Percentiles rank a stretch among this genome's conserved stretches.
Conservation (phyloP, 192 early-diverging fungal genomes). For the Glomus cerebriforme region DNA sequence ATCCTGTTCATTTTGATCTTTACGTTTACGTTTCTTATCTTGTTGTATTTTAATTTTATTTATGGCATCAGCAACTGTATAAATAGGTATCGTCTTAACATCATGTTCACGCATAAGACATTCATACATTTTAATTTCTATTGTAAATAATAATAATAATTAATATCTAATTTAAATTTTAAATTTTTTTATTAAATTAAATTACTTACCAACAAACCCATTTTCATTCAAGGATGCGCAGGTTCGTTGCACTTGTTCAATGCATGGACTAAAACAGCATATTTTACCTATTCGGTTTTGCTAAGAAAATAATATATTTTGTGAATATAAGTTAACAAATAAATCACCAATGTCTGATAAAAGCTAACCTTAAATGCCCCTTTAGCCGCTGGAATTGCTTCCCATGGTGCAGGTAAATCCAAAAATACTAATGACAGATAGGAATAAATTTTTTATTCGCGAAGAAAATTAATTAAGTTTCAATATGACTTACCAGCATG, state of each 20-base stretch:
- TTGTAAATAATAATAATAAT: constrained; percentile 9
- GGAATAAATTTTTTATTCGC: background rate
- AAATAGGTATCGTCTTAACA: constrained; percentile 59
- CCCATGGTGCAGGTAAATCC: constrained; percentile 97
- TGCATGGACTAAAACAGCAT: constrained; percentile 94
- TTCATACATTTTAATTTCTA: constrained; percentile 79
- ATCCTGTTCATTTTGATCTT: constrained; percentile 33
- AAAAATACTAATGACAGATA: constrained; percentile 73
- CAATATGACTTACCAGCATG: constrained; percentile 60
- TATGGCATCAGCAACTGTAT: constrained; percentile 68
- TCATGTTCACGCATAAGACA: constrained; percentile 83
- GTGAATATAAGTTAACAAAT: background rate
- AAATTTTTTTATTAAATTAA: background rate
- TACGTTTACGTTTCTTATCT: constrained; percentile 48
- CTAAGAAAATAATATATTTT: background rate
- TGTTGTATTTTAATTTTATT: constrained; percentile 41
- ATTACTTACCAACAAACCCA: constrained; percentile 75
- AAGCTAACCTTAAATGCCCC: constrained; percentile 66
- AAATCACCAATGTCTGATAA: background rate
- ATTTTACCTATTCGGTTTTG: constrained; percentile 80
- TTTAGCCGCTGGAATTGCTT: constrained; percentile 85
- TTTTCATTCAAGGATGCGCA: constrained; percentile 74
- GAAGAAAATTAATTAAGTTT: background rate
- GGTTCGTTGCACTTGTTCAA: constrained; percentile 91
- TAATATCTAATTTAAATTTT: constrained; percentile 3